Evolutionary conservation across 306 rosid species (phyloP).

Genomic region (Rubus idaeus): DNA sequence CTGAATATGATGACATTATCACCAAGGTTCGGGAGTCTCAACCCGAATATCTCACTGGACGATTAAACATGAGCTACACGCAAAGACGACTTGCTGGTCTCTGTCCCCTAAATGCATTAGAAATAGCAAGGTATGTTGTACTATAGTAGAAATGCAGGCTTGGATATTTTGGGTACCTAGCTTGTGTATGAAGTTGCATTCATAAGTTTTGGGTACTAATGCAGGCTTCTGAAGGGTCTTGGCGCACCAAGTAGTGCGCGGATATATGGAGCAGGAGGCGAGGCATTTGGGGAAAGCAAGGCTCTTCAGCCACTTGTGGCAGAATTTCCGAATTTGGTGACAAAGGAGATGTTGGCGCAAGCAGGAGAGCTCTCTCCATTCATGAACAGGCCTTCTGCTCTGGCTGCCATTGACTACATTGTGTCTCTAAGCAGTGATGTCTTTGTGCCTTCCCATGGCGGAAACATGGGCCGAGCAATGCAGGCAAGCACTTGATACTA

Average conservation of each 20-base stretch:
- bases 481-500: conserved; percentile 25
- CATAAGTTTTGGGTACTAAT: not conserved
- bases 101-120: conserved; percentile 53
- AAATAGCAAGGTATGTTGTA: conserved; percentile 43
- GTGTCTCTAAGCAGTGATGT: conserved; percentile 53
- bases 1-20: conserved; percentile 35
- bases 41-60: conserved; percentile 49
- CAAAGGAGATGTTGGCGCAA: conserved; percentile 45
- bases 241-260: conserved; percentile 46
- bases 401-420: conserved; percentile 61
- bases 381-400: conserved; percentile 46
- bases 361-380: conserved; percentile 47
- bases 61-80: conserved; percentile 38
- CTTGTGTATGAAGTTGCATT: not conserved
- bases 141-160: not conserved
- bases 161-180: not conserved
- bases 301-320: conserved; percentile 48
- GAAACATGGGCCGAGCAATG: conserved; percentile 63
- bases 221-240: conserved; percentile 52
- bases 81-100: conserved; percentile 45
- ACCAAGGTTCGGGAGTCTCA: conserved; percentile 32
- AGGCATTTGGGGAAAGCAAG: conserved; percentile 45
- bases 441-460: conserved; percentile 54
- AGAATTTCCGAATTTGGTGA: conserved; percentile 49
- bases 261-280: conserved; percentile 56